Base-by-base conservation (phyloP, 148 eudicot genomes). In the Pouteria glomerata region DNA sequence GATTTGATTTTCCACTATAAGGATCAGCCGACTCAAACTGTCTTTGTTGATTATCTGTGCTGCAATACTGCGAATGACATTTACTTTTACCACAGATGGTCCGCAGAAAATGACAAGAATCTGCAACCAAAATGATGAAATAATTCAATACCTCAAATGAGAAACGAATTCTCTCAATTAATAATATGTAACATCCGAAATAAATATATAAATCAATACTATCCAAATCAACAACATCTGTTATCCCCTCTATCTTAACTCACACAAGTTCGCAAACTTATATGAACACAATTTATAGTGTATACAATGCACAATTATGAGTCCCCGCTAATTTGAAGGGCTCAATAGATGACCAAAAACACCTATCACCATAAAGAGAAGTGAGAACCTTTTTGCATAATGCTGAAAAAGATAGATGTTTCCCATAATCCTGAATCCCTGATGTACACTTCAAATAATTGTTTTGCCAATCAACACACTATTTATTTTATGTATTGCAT, bases 91-190 rank as follows among this genome's bases (percentile, higher is more conserved):
- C 29, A 79, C 48, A 45, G 74, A 80, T 30, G 85, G 86, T 60
- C 86, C 93, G 45, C 82, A 77, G 76, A 86, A 95, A 50, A 91
- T 44, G 34, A 88, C 98, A 68, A 89, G 66, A 66, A 88, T 78
- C 98, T 95, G 93, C 82, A 80, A 42, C 39, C 18, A 41, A 57
- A 50, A 60, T 26, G 45, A 63, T 21, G 15, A 21, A 33, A 37
- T n/a, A 34, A 16, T 39, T 21, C 12, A 65, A 51, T 29, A 66
- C 3, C 41, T 24, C 3, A 1, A 39, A 15, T 14, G 27, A 50
- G 27, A 21, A 10, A 68, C n/a, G 63, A 21, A 26, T 34, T 23
- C 33, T 41, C 13, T 30, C 6, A 11, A 37, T 14, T 16, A 10
- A 7, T 35, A 29, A 37, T 24, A 41, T 6, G 10, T 37, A 55